Evolutionary conservation across 169 alveolate genomes (phyloP).

Genomic region (Eimeria tenella): DNA sequence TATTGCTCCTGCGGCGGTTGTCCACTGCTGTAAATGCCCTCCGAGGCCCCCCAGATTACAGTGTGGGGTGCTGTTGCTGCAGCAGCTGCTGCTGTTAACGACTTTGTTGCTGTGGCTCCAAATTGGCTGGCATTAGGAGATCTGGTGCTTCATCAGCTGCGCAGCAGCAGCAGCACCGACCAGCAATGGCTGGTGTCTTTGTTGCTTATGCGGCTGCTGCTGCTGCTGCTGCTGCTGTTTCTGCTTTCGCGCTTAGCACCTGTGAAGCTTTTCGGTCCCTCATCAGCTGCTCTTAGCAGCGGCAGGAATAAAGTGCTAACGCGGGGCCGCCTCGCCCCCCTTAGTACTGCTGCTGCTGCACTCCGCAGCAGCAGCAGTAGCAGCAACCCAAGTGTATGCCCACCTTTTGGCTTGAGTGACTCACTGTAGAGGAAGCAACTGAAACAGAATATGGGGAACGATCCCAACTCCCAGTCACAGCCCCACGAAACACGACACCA

Average conservation of each 20-base stretch:
- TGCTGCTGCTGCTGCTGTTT: background rate
- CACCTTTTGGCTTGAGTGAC: background rate
- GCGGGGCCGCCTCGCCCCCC: conserved; percentile 22
- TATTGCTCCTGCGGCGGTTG: no score
- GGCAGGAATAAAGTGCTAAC: background rate
- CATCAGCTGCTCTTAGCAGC: background rate
- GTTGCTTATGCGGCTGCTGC: background rate
- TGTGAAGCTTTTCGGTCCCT: background rate
- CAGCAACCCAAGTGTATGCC: background rate
- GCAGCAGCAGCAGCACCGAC: background rate
- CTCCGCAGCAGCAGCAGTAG: conserved; percentile 2
- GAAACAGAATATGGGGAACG: background rate
- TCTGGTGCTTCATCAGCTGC: background rate
- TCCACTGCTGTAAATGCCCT: no score
- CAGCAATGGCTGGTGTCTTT: background rate
- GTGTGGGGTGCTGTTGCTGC: no score
- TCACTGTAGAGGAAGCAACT: background rate
- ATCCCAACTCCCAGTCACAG: background rate
- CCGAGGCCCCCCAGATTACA: no score
- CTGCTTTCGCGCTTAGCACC: background rate
- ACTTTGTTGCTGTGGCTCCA: no score
- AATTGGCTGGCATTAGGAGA: no score
- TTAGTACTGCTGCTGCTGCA: background rate
- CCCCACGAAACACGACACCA: conserved; percentile 21
- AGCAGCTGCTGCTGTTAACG: no score